A percentile compares a stretch with the other conserved stretches of the same genome.
Conservation (phyloP, 225 moss, liverwort and hornwort species). For the Straminergon stramineum region DNA sequence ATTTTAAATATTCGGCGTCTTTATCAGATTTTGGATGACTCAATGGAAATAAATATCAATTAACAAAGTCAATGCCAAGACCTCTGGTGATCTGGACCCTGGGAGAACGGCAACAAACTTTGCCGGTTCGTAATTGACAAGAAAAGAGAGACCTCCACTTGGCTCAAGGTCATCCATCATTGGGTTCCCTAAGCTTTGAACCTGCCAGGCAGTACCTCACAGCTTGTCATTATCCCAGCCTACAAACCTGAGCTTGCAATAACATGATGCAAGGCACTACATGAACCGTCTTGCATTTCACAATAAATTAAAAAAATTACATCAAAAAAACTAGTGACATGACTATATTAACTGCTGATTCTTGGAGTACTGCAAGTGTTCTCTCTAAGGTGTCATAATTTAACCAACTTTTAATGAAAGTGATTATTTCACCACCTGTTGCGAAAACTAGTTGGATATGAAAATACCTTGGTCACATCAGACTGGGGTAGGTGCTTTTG, state of each 20-base stretch:
- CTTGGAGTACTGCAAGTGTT: background rate
- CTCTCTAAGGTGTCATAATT: background rate
- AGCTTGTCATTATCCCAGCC: background rate
- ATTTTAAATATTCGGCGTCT: background rate
- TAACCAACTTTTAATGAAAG: background rate
- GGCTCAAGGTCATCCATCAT: constrained; percentile 91
- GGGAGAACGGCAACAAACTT: constrained; percentile 72
- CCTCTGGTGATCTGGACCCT: constrained; percentile 85
- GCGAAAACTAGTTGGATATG: background rate
- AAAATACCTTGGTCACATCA: constrained; percentile 50
- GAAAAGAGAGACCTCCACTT: constrained; percentile 47
- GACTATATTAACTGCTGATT: background rate
- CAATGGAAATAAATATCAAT: background rate
- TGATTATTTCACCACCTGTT: background rate
- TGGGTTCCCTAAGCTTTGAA: constrained; percentile 76
- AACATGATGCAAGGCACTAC: background rate
- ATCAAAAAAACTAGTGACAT: background rate
- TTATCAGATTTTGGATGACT: background rate
- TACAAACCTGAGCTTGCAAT: background rate
- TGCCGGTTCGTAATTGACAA: constrained; percentile 33
- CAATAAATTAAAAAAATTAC: background rate
- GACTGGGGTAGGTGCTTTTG: constrained; percentile 32
- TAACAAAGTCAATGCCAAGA: background rate
- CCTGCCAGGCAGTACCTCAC: constrained; percentile 30
- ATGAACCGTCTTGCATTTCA: background rate